These are phyloP conservation scores for Asterella californica DNA, from an alignment of 225 moss, liverwort and hornwort species.

Conservation along the genomic window DNA sequence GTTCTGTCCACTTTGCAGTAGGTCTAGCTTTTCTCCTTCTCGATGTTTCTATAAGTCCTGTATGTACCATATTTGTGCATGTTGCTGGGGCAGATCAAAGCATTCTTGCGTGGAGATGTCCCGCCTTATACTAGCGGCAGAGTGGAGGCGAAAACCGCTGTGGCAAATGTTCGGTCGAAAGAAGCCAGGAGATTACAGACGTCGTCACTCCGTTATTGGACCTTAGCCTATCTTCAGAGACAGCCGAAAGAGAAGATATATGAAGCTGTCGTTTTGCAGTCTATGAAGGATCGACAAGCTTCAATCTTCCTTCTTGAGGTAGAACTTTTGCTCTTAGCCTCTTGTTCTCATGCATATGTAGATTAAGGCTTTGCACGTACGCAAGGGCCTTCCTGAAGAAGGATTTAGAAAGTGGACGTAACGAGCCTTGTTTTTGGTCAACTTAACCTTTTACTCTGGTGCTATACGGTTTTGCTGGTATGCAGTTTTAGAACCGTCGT, in stretches of 20 bases:
- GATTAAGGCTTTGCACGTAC: neutral
- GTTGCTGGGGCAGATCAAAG: constrained; percentile 62
- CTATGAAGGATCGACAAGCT: constrained; percentile 61
- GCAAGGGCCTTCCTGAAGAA: neutral
- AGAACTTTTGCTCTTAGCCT: neutral
- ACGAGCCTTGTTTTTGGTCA: neutral
- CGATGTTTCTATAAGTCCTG: neutral
- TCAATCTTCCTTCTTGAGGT: constrained; percentile 74
- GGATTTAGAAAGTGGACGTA: neutral
- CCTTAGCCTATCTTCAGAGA: constrained; percentile 73
- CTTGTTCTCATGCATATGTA: neutral
- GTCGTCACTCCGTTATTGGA: constrained; percentile 70
- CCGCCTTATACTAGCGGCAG: constrained; percentile 67
- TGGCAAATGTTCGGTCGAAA: constrained; percentile 63
- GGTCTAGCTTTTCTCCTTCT: neutral
- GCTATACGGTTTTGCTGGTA: too few relatives aligned
- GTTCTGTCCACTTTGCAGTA: too few relatives aligned
- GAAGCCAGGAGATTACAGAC: constrained; percentile 75
- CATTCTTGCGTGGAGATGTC: constrained; percentile 62
- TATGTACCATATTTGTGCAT: neutral
- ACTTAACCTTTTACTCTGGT: neutral
- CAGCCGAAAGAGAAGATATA: constrained; percentile 62
- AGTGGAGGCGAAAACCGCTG: constrained; percentile 80
- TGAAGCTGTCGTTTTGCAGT: constrained; percentile 69
- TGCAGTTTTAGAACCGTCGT: neutral